Evolutionary conservation across 2,329 filamentous ascomycete species (phyloP), one percentile per base, ranked within the genome.

Genomic region (Aspergillus vadensis): DNA sequence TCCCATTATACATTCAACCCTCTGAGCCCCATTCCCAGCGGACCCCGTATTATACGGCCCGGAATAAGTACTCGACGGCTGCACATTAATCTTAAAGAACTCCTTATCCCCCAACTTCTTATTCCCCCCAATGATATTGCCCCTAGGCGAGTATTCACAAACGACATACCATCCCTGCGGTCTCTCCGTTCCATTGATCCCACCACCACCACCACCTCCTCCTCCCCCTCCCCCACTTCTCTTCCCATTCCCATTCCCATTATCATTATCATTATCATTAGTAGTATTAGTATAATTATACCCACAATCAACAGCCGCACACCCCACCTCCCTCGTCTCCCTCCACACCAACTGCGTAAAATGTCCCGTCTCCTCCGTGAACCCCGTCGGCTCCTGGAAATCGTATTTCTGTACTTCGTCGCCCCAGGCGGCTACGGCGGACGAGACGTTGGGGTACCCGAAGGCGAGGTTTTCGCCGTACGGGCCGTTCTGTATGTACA

Each of bases 311-410:
- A 74, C 70, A 43, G 74, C 73, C 25, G 73, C 83, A 65, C 83
- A 91, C 0, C 87, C 87, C 0, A 89, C 82, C 36, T 80, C 77
- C 6, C 77, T 86, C 1, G 86, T 90, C 23, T 78, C 74, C 72
- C 83, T 85, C 89, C 89, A 91, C 5, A 91, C 88, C 6, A 91
- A 74, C 78, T 91, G 88, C 1, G 88, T 89, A 67, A 91, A 91
- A 71, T 91, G 88, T 0, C 88, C 89, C 17, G 88, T 90, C 36
- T 76, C 72, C 65, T 86, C 79, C 8, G 69, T 77, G 68, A 89
- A 91, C 0, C 82, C 82, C 0, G 76, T 79, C 0, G 82, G 83
- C 1, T 81, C 70, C 2, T 70, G 64, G 72, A 85, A 92, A 66
- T 88, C 74, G 70, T 91, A 92, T 5, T 78, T 60, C 0, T 72